Evolutionary conservation across 768 basidiomycete species (phyloP), one percentile per base, ranked within the genome.

Genomic region (Boletus rubescentipes): DNA sequence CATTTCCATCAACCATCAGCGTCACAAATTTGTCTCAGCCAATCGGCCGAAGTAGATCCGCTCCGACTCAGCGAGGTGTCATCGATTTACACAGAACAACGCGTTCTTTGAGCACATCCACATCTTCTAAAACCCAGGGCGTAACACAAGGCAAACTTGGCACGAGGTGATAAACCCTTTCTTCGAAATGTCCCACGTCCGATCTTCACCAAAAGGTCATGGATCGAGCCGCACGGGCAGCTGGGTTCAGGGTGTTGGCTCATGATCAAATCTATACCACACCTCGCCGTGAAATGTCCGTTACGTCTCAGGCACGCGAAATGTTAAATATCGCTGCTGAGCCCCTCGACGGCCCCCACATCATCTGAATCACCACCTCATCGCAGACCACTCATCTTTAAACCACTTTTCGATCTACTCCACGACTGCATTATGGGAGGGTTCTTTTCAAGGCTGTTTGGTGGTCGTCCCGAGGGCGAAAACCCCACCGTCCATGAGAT

Each of bases 401-500:
- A 2, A 40, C 42, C 1, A 40, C 31, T 7, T 20, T 39, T 42
- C 6, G 9, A 7, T 18, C 38, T 18, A 39, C 14, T 37, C 26
- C 2, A 47, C 41, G 9, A 21, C 18, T 9, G 3, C 44, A 14
- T 14, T 15, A 63, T 64, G 61, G 61, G 61, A 2, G n/a, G 20
- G 1, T 21, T 18, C 8, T 3, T 63, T 9, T 60, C 61, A 2
- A 26, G 12, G 4, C 20, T 38, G 15, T 49, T 61, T 12, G 59
- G 60, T 9, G 2, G 47, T 9, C 31, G 48, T 3, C 63, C 63
- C 9, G 47, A 51, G 6, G 5, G 2, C 0, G 20, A 23, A 18
- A 65, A 60, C 44, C 60, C 61, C 2, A 63, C 58, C 20, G 0
- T 60, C 14, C 39, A 36, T 11, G 51, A 54, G 0, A 66, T 64